Evolutionary conservation across 208 protist genomes (phyloP).

Genomic region (Trypanosoma scelopori): DNA sequence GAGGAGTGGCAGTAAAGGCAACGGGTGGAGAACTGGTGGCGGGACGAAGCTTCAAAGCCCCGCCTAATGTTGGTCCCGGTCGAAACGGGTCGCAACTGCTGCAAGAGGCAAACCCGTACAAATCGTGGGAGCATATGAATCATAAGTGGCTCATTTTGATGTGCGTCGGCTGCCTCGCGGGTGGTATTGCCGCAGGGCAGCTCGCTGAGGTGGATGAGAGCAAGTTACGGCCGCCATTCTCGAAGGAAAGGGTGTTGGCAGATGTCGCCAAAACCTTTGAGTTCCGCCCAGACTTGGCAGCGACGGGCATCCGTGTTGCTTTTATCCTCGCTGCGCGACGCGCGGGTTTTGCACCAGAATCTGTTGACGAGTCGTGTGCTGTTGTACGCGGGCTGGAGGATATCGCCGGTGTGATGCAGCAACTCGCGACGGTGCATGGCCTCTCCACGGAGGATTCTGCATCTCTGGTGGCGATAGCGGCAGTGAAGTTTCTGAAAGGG

Average conservation of each 20-base stretch:
- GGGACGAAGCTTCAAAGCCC: slow-evolving; percentile 34
- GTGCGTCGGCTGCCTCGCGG: slow-evolving; percentile 75
- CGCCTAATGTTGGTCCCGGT: slow-evolving; percentile 48
- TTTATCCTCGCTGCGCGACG: slow-evolving; percentile 83
- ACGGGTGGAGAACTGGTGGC: not conserved
- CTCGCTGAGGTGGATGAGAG: slow-evolving; percentile 77
- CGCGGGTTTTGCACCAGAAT: slow-evolving; percentile 55
- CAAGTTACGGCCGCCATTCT: slow-evolving; percentile 66
- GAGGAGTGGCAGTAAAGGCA: not conserved
- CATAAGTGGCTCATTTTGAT: slow-evolving; percentile 83
- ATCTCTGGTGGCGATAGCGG: slow-evolving; percentile 68
- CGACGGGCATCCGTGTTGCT: slow-evolving; percentile 72
- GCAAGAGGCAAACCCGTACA: slow-evolving; percentile 81
- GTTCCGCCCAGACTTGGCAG: slow-evolving; percentile 77
- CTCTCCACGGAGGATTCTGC: slow-evolving; percentile 68
- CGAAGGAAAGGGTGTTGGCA: slow-evolving; percentile 49
- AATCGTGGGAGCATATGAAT: slow-evolving; percentile 86
- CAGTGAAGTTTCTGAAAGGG: slow-evolving; percentile 66
- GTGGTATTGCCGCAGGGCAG: slow-evolving; percentile 63
- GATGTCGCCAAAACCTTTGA: slow-evolving; percentile 67
- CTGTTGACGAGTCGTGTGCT: slow-evolving; percentile 78
- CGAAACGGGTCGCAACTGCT: slow-evolving; percentile 28
- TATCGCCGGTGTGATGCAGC: slow-evolving; percentile 72
- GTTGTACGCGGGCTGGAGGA: slow-evolving; percentile 66
- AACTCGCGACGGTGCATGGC: slow-evolving; percentile 45